These are phyloP conservation scores for Deuterostichococcus epilithicus DNA, from an alignment of 139 green algal species.

Conservation along the genomic window DNA sequence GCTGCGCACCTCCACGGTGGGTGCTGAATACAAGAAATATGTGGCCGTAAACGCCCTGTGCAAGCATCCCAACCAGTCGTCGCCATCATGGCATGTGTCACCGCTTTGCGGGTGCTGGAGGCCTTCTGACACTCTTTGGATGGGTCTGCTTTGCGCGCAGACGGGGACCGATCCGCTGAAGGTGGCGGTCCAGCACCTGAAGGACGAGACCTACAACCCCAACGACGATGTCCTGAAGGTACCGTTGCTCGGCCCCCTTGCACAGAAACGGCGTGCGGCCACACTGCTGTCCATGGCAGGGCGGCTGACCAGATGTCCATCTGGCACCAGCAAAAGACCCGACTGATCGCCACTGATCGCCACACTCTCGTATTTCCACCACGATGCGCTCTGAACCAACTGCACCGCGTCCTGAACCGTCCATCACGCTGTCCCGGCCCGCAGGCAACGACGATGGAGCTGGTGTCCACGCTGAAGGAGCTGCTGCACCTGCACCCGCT, in stretches of 20 bases:
- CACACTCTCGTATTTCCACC: not conserved
- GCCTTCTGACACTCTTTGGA: no score
- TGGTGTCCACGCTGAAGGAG: conserved; percentile 92
- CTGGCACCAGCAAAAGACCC: not conserved
- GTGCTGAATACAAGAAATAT: no score
- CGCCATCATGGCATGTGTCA: no score
- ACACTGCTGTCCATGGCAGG: not conserved
- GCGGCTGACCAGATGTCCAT: no score
- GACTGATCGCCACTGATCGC: not conserved
- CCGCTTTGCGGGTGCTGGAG: no score
- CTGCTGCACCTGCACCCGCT: conserved; percentile 91
- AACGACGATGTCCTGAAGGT: conserved; percentile 80
- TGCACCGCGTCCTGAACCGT: not conserved
- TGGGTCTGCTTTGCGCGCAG: not conserved
- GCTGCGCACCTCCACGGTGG: conserved; percentile 41
- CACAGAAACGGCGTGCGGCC: not conserved
- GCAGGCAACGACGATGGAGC: conserved; percentile 84
- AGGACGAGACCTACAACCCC: conserved; percentile 72
- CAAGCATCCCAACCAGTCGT: no score
- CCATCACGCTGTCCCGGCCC: not conserved
- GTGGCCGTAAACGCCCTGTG: not conserved
- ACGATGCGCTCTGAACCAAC: not conserved
- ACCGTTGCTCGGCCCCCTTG: not conserved
- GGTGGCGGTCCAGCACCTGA: conserved; percentile 79
- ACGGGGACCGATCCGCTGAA: conserved; percentile 55